Conservation (phyloP, 2,329 filamentous ascomycete genomes). For the Colletotrichum aenigma region DNA sequence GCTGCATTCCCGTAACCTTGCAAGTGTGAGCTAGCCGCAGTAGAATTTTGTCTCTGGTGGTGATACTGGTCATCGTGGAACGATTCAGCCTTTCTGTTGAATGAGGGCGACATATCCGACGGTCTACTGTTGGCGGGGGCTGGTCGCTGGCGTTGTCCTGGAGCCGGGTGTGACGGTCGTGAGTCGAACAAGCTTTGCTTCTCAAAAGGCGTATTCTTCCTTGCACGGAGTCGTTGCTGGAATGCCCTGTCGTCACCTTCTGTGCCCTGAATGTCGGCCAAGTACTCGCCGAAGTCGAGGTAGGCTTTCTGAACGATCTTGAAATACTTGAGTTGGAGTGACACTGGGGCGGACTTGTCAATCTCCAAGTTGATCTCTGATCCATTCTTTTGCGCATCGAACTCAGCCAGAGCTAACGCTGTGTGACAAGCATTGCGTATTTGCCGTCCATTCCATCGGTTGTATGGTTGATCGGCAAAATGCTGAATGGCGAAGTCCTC, state of each 20-base stretch:
- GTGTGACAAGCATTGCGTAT: not conserved
- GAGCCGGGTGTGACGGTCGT: rapidly evolving
- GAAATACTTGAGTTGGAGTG: not conserved
- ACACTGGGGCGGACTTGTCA: not conserved
- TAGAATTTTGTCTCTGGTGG: not conserved
- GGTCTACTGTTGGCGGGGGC: not conserved
- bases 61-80: not conserved
- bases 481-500: not conserved
- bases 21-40: rapidly evolving
- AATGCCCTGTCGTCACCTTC: not conserved
- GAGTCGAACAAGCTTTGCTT: not conserved
- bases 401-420: rapidly evolving
- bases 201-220: not conserved
- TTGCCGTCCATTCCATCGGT: not conserved
- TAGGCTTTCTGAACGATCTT: not conserved
- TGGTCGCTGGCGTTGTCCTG: not conserved
- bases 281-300: not conserved
- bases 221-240: not conserved
- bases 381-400: not conserved
- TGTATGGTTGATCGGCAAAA: not conserved
- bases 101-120: not conserved
- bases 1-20: not conserved
- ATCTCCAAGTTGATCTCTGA: not conserved
- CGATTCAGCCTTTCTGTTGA: rapidly evolving
- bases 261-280: not conserved